A percentile compares a stretch with the other conserved stretches of the same genome.
Conservation (phyloP, 208 protist species). For the Jaenimonas drosophilae region DNA sequence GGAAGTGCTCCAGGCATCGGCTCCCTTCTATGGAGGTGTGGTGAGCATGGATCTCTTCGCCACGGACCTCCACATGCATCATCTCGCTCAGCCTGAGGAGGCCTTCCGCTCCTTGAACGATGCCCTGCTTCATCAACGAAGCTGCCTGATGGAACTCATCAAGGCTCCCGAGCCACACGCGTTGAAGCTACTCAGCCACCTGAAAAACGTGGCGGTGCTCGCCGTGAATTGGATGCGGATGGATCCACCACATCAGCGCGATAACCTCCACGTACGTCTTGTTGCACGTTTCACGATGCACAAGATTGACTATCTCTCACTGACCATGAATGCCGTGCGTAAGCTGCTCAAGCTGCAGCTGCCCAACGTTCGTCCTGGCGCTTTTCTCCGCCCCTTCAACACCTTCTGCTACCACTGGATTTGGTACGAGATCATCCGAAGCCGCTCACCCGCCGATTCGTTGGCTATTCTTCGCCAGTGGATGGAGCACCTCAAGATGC, state of each 20-base stretch:
- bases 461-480: constrained; percentile 48
- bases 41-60: constrained; percentile 19
- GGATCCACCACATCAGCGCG: constrained; percentile 23
- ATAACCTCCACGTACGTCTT: constrained; percentile 31
- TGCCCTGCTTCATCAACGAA: constrained; percentile 23
- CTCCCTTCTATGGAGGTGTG: no score
- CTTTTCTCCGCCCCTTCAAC: constrained; percentile 63
- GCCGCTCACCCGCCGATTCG: constrained; percentile 21
- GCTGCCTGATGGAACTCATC: constrained; percentile 31
- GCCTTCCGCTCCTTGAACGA: constrained; percentile 38
- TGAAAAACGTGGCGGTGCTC: constrained; percentile 51
- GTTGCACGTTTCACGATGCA: constrained; percentile 80
- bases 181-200: constrained; percentile 11
- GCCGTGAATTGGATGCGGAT: constrained; percentile 80
- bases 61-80: constrained; percentile 16
- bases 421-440: constrained; percentile 55
- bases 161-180: constrained; percentile 6
- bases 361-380: constrained; percentile 6
- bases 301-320: constrained; percentile 63
- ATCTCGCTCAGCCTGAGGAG: constrained; percentile 4
- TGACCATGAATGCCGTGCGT: constrained; percentile 52
- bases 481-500: constrained; percentile 77
- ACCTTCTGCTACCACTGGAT: constrained; percentile 69
- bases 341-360: constrained; percentile 18
- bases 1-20: no score